A percentile compares a stretch with the other conserved stretches of the same genome.
These are phyloP conservation scores for Penicillium canescens DNA, from an alignment of 495 filamentous ascomycete genomes.

Conservation along the genomic window DNA sequence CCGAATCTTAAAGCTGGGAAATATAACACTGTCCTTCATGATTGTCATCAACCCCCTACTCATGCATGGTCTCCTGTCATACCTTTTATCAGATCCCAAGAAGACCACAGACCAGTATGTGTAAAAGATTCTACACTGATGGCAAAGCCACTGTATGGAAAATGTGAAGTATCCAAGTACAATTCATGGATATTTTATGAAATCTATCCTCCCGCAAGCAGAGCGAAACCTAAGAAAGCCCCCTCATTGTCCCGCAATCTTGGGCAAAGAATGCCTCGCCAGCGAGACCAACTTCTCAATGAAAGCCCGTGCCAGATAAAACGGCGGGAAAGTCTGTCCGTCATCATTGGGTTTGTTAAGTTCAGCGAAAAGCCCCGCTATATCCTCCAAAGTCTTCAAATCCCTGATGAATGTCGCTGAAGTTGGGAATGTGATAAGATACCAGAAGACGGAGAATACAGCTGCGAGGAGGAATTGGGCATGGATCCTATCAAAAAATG, in stretches of 20 bases:
- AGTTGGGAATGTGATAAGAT: constrained; percentile 15
- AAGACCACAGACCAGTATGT: no score
- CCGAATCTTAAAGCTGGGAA: no score
- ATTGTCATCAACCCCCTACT: no score
- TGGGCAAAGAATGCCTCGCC: constrained; percentile 4
- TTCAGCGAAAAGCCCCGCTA: constrained; percentile 6
- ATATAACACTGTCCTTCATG: no score
- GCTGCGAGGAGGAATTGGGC: constrained; percentile 26
- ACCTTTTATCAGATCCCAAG: no score
- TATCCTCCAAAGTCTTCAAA: constrained; percentile 18
- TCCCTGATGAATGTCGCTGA: constrained; percentile 16
- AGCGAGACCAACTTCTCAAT: constrained; percentile 15
- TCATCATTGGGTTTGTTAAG: constrained; percentile 1
- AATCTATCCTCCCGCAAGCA: no score
- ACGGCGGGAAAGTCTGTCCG: constrained; percentile 18
- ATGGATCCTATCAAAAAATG: constrained; percentile 19
- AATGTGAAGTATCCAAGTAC: no score
- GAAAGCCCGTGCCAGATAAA: constrained; percentile 18
- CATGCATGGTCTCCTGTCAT: no score
- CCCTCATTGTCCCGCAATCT: neutral
- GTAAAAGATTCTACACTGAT: no score
- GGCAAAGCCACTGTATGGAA: no score
- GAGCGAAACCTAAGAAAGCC: neutral
- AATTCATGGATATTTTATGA: no score
- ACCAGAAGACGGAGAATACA: constrained; percentile 22